Evolutionary conservation across 768 basidiomycete genomes (phyloP), one percentile per base, ranked within the genome.

Genomic region (Russula foetens): DNA sequence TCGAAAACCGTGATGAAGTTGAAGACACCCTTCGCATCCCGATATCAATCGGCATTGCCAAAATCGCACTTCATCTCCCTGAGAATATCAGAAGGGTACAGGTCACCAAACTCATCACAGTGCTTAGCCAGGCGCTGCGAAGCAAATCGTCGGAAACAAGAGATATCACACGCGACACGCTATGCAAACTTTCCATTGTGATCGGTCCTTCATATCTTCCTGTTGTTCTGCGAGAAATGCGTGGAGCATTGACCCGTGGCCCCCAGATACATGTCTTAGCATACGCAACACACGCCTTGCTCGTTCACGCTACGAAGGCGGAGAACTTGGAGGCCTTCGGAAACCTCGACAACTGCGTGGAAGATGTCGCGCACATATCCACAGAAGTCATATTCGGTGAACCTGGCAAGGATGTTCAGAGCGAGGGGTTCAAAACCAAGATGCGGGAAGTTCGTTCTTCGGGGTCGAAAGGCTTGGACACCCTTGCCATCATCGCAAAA

Each of bases 211-310:
- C 78, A 0, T 91, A 89, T 69, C 82, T 98, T 9, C 80, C 86
- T 0, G 72, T 83, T 17, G 77, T 90, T 31, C 73, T 98, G 41
- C 84, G 83, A 38, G 94, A 98, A 70, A 75, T 98, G 51, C 81
- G 90, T n/a, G 82, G 78, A 0, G 92, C 95, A 1, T 81, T 99
- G 29, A 68, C 84, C 38, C 89, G 95, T 21, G 97, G 97, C 7
- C 96, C 97, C 1, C 96, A 98, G 57, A 80, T 98, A 0, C 96
- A 99, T 70, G 84, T 98, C 19, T 78, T 98, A 31, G 94, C 95
- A 1, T 89, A 86, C 63, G 85, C 86, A 2, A 80, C 82, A 0
- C 95, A 99, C 67, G 81, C 90, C 0, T 73, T 98, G 21, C 76
- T 98, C 39, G 81, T 85, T n/a, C 83, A 91, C 58, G 80, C 95